Evolutionary conservation across 805 yeast genomes (phyloP), one percentile per base, ranked within the genome.

Genomic region (Yarrowia porcina): DNA sequence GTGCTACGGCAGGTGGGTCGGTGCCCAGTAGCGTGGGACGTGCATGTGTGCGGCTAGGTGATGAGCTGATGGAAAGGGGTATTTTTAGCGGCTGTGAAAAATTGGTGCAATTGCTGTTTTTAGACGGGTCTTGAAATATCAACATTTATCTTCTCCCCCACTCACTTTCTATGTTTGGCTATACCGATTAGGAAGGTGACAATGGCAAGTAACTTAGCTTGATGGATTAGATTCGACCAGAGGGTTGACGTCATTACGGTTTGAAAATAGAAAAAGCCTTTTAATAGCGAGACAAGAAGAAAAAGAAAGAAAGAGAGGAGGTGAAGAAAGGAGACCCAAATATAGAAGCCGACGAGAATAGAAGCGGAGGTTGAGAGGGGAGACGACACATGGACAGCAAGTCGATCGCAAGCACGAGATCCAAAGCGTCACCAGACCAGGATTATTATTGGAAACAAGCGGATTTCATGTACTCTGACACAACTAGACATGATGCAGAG

Each of bases 261-360:
- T 45, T 45, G 12, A 20, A 45, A 45, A 28, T 28, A 45, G 25
- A 28, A 12, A 18, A 18, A 25, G 28, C 27, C 52, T 35, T 12
- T 25, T 28, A 45, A 45, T 45, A 30, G 52, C 35, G 17, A 25
- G 28, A n/a, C n/a, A 25, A 25, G 15, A 12, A 12, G 27, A 20
- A 6, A 20, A 17, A 10, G 41, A 18, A 25, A 20, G 42, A 21
- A n/a, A 15, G 12, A 21, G 8, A 21, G 27, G 27, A 17, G 49
- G 44, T 5, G 18, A 20, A 44, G 33, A 17, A 17, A 11, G 20
- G 30, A 42, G 12, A 15, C 27, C 52, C 52, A 45, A 45, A 45
- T 45, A 45, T 45, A 45, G 52, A 28, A 28, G 36, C 30, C 52
- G 52, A 45, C 52, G 52, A 45, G 52, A 45, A 45, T 45, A 45